Evolutionary conservation across 805 yeast genomes (phyloP), one percentile per base, ranked within the genome.

Genomic region (Schwanniomyces occidentalis): DNA sequence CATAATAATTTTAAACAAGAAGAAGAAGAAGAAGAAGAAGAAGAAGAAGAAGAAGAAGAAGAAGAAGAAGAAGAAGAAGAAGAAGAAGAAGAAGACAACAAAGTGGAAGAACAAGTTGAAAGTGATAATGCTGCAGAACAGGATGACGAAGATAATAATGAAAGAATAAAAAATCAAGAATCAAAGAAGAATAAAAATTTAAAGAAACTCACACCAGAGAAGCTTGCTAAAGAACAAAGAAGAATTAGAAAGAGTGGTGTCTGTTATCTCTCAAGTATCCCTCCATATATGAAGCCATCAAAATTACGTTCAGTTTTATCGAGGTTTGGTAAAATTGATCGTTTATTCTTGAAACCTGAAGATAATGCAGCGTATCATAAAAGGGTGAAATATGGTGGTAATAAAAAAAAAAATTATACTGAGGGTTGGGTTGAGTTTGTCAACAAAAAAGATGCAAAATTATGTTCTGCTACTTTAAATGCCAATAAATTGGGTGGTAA

Each of bases 361-460:
- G 85, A 83, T 44, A 73, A 79, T 7, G 66, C 74, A 18, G 71
- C 71, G 6, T 71, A 88, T 50, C 77, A 76, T 33, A 71, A 73
- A 32, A 69, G 99, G 49, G 79, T 86, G 14, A 85, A 83, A 51
- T 75, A 78, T 43, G 98, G 98, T 9, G 98, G 99, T 15, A 93
- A 91, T 59, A 89, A 88, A 58, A 90, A 90, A 61, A 74, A 75
- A 54, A 83, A 76, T 63, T 93, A 77, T 54, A 86, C 84, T 18
- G 99, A 91, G 67, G 99, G 99, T 9, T 93, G 99, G 99, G 93
- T 85, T 6, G 99, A 93, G 62, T 93, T 86, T 59, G 65, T 74
- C 16, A 77, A 78, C 51, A 93, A 93, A 55, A 76, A 75, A 48
- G 86, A 88, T 50, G 99, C 98, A 1, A 91, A 91, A 55, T 59